Evolutionary conservation across 352 stramenopile genomes (phyloP).

Genomic region (Sclerospora graminicola): DNA sequence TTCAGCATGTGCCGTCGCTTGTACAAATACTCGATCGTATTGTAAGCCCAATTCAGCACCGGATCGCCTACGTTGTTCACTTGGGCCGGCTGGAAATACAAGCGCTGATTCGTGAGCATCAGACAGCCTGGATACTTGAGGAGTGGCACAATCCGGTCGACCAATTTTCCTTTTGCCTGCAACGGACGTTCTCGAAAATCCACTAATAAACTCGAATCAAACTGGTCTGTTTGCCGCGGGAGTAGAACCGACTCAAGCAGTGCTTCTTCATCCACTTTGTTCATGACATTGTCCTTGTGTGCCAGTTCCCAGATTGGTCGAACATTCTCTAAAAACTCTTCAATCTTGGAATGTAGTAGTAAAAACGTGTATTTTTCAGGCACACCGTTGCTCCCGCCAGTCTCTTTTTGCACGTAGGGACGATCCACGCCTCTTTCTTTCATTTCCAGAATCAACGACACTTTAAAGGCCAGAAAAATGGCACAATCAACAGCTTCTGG

Average conservation of each 20-base stretch:
- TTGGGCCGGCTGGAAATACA: slow-evolving; percentile 88
- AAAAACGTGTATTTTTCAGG: slow-evolving; percentile 69
- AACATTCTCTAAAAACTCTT: slow-evolving; percentile 69
- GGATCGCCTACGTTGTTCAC: slow-evolving; percentile 89
- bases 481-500: slow-evolving; percentile 24
- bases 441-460: slow-evolving; percentile 63
- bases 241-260: slow-evolving; percentile 66
- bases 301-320: slow-evolving; percentile 53
- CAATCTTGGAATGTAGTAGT: slow-evolving; percentile 75
- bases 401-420: slow-evolving; percentile 61
- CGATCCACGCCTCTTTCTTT: slow-evolving; percentile 79
- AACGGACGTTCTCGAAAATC: slow-evolving; percentile 86
- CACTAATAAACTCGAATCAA: slow-evolving; percentile 82
- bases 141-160: slow-evolving; percentile 86
- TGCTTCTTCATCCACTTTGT: slow-evolving; percentile 78
- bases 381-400: slow-evolving; percentile 1
- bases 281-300: slow-evolving; percentile 57
- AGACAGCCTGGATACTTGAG: slow-evolving; percentile 83
- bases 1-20: slow-evolving; percentile 86
- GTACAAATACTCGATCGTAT: slow-evolving; percentile 72
- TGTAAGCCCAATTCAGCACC: slow-evolving; percentile 77
- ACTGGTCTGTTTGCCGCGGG: slow-evolving; percentile 65
- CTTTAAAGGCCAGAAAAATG: slow-evolving; percentile 65
- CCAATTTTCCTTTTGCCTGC: slow-evolving; percentile 54
- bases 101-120: slow-evolving; percentile 84